Conservation (phyloP, 495 filamentous ascomycete species). For the Neurospora sp. region DNA sequence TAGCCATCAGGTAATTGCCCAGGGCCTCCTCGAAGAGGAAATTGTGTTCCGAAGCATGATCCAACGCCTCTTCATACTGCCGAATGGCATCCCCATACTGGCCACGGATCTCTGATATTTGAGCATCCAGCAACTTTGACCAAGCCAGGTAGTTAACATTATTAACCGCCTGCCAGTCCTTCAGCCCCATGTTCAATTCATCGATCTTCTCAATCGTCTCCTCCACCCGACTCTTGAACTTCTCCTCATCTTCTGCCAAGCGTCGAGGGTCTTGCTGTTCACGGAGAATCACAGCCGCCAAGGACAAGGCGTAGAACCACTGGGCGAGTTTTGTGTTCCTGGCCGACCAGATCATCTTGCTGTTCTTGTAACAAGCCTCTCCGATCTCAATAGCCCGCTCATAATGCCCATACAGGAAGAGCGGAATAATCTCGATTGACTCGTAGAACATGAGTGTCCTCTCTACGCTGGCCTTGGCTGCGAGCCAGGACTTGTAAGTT, state of each 20-base stretch:
- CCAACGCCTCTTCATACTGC: constrained; percentile 65
- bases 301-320: constrained; percentile 58
- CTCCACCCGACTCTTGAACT: constrained; percentile 44
- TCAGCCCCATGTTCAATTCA: constrained; percentile 46
- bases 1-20: constrained; percentile 65
- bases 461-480: constrained; percentile 26
- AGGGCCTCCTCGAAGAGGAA: constrained; percentile 75
- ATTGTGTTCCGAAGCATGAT: constrained; percentile 69
- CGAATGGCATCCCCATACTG: constrained; percentile 52
- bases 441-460: constrained; percentile 63
- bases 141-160: constrained; percentile 74
- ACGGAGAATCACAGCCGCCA: constrained; percentile 54
- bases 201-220: constrained; percentile 47
- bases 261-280: constrained; percentile 43
- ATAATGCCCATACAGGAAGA: constrained; percentile 71
- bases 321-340: constrained; percentile 53
- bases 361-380: constrained; percentile 45
- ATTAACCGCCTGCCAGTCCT: constrained; percentile 55
- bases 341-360: constrained; percentile 60
- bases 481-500: constrained; percentile 54
- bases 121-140: constrained; percentile 64
- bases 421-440: constrained; percentile 56
- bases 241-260: constrained; percentile 27
- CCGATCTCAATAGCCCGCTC: constrained; percentile 58
- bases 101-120: constrained; percentile 54